Conservation (phyloP, 805 yeast species). For the Myxozyma melibiosi region DNA sequence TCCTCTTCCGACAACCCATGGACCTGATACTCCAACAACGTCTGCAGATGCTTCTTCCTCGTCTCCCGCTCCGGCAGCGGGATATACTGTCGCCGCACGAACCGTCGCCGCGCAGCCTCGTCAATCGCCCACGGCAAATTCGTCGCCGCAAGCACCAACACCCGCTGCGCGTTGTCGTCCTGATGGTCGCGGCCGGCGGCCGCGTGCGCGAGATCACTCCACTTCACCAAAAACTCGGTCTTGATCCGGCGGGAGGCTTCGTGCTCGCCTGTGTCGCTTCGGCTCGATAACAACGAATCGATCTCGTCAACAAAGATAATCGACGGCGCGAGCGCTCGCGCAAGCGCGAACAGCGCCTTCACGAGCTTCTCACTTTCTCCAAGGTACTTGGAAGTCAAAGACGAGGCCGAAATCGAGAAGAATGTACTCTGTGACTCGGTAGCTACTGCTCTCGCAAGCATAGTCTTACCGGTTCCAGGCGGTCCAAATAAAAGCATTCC, state of each 20-base stretch:
- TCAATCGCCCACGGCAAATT: constrained; percentile 97
- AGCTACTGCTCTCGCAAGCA: constrained; percentile 96
- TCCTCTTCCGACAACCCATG: constrained; percentile 69
- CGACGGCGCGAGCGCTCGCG: constrained; percentile 84
- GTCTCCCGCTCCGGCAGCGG: constrained; percentile 92
- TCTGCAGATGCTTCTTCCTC: constrained; percentile 66
- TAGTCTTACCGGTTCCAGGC: constrained; percentile 98
- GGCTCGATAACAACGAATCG: constrained; percentile 80
- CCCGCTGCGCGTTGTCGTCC: constrained; percentile 58
- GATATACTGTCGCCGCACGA: constrained; percentile 87
- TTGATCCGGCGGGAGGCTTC: constrained; percentile 89
- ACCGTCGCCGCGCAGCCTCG: constrained; percentile 93
- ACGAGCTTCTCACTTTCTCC: constrained; percentile 96
- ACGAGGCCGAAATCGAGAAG: constrained; percentile 87
- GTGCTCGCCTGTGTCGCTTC: constrained; percentile 76
- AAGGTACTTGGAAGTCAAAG: constrained; percentile 75
- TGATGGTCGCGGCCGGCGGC: constrained; percentile 67
- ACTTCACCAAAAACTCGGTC: constrained; percentile 89
- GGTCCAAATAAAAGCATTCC: constrained; percentile 98
- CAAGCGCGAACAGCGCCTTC: constrained; percentile 80
- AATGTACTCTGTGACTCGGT: constrained; percentile 92
- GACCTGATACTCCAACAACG: constrained; percentile 69
- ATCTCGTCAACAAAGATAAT: constrained; percentile 96
- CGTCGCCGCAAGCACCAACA: constrained; percentile 90
- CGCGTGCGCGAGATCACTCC: constrained; percentile 90